Base-by-base conservation (phyloP, 148 eudicot genomes). In the Talinum fruticosum region DNA sequence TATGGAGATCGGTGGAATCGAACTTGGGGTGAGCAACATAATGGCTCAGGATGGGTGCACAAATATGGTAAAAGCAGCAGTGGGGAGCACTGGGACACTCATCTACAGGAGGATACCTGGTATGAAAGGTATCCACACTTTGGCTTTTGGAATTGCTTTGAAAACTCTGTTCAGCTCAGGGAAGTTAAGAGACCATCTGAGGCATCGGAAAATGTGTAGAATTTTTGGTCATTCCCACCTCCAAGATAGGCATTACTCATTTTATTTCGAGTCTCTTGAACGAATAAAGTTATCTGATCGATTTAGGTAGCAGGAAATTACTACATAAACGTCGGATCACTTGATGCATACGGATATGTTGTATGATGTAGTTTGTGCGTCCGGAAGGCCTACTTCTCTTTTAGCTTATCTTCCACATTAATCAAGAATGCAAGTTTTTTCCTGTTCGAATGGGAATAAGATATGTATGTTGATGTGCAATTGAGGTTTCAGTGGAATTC, bases 71-170 rank as follows among this genome's bases (percentile, higher is more conserved):
- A 83, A 80, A 92, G 97, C 82, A 90, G 96, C 79, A 71, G 91
- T 36, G 97, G 98, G 2, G 97, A 94, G 77, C 97, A 92, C 76
- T 94, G 98, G 98, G 98, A 94, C 77, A 94, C 96, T 44, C 96
- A 92, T 80, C 88, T 71, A 4, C 78, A 80, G 79, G 92, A 92
- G 87, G 92, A 90, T 36, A 92, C 97, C 5, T 92, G 98, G 97
- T 94, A 90, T 62, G 92, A 94, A 86, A 89, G 85, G 68, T 89
- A 76, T 77, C 98, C 98, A 8, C 98, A 92, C 78, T 92, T 66
- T 44, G 96, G 92, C 54, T 94, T 94, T 82, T 77, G 82, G 78
- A 93, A 94, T 77, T 94, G 98, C 85, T 84, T 87, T 75, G 86
- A 86, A 36, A 92, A 92, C 82, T 88, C 98, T 3, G 91, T 83